These are phyloP conservation scores for Aspergillus mulundensis DNA, from an alignment of 495 filamentous ascomycete genomes.

Conservation along the genomic window DNA sequence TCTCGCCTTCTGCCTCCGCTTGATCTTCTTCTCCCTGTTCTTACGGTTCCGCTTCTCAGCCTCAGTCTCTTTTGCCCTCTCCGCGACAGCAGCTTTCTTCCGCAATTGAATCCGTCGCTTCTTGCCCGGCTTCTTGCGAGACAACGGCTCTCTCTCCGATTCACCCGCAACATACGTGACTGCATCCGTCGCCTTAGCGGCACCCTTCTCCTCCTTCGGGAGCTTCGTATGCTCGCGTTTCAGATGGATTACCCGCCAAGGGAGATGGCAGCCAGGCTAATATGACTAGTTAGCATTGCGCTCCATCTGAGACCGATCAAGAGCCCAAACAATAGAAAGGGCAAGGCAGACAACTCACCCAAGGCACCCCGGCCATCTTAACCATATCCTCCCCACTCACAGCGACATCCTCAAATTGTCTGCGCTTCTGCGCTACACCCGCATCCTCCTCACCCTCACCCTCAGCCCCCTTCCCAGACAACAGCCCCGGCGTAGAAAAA, in stretches of 20 bases:
- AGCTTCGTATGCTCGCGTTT: conserved; percentile 38
- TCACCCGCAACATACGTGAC: conserved; percentile 26
- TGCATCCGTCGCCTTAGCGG: conserved; percentile 8
- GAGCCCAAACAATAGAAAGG: not conserved
- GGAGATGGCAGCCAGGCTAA: conserved; percentile 41
- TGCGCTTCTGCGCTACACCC: conserved; percentile 19
- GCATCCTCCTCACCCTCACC: conserved; percentile 9
- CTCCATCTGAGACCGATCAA: no score
- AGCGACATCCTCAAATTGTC: conserved; percentile 39
- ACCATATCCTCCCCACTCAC: conserved; percentile 36
- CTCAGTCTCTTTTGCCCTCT: conserved; percentile 34
- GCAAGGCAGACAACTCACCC: conserved; percentile 28
- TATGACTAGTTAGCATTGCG: not conserved
- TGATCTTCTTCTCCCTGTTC: conserved; percentile 44
- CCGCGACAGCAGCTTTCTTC: conserved; percentile 28
- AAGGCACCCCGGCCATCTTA: conserved; percentile 34
- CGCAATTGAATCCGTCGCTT: conserved; percentile 43
- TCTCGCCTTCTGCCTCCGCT: conserved; percentile 43
- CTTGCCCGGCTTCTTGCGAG: conserved; percentile 46
- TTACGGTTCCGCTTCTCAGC: conserved; percentile 46
- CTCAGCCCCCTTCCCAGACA: conserved; percentile 12
- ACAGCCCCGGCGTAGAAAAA: conserved; percentile 33
- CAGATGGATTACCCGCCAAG: conserved; percentile 42
- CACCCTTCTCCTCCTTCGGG: conserved; percentile 23
- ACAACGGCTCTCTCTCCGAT: conserved; percentile 27